Evolutionary conservation across 176 grass and related monocot species (phyloP).

Genomic region (Juncus effusus): DNA sequence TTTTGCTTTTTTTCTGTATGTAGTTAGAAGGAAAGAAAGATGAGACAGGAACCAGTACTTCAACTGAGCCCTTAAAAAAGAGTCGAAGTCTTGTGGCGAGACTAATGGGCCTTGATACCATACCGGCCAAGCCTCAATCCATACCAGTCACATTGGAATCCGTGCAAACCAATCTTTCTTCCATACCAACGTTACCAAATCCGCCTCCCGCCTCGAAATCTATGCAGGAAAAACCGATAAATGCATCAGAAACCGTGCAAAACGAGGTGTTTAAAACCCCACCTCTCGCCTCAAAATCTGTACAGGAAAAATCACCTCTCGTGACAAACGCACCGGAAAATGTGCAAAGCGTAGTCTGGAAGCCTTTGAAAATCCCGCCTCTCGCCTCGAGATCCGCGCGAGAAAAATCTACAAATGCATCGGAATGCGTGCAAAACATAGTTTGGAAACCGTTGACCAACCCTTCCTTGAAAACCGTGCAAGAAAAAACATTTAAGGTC

Average conservation of each 20-base stretch:
- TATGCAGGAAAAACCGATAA: conserved; percentile 3
- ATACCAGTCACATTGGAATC: background rate
- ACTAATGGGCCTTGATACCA: conserved; percentile 76
- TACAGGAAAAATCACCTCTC: conserved; percentile 6
- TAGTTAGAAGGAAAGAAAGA: conserved; percentile 10
- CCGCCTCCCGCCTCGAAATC: conserved; percentile 7
- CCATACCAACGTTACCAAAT: background rate
- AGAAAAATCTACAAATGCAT: no score
- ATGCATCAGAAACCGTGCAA: background rate
- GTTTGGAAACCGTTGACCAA: background rate
- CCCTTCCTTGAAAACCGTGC: conserved; percentile 14
- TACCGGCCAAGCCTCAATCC: conserved; percentile 26
- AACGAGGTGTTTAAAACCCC: no score
- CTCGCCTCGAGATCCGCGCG: no score
- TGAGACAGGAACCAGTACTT: background rate
- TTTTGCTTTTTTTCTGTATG: background rate
- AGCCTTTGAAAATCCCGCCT: conserved; percentile 13
- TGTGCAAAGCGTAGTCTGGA: conserved; percentile 15
- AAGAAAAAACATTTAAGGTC: conserved; percentile 10
- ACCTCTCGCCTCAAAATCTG: background rate
- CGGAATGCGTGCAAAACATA: conserved; percentile 3
- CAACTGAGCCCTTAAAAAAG: background rate
- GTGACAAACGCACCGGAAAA: background rate
- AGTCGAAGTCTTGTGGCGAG: conserved; percentile 54
- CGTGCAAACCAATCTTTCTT: conserved; percentile 4